Evolutionary conservation across 768 basidiomycete genomes (phyloP), one percentile per base, ranked within the genome.

Genomic region (Coprinellus micaceus): DNA sequence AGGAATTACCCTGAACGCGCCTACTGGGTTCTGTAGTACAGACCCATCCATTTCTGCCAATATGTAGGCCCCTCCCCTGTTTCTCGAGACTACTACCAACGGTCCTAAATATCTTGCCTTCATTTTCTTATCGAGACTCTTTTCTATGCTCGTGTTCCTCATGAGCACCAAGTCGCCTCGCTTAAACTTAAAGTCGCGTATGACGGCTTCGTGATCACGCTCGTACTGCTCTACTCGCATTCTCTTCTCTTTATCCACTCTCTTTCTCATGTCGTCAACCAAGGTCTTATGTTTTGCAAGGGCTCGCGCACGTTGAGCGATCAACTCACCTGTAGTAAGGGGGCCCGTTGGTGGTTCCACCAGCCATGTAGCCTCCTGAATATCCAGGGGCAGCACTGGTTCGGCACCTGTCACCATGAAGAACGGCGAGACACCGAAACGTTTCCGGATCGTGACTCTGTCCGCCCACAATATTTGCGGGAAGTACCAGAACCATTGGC

Each of bases 101-200:
- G 75, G 76, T 17, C 76, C 77, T 12, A 73, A 41, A 54, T 76
- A 79, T 3, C 70, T 47, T 0, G 67, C 64, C n/a, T 66, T 66
- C 4, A 67, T 68, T 50, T 76, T 77, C 1, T 61, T 49, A 28
- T 64, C 63, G 0, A 72, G 54, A 0, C 67, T 61, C 22, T 62
- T 69, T 25, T 74, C 70, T 1, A 73, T 56, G 0, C 53, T 25
- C 0, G 69, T 68, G 48, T 80, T 77, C 5, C 67, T 46, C 0
- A 77, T 62, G 0, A 80, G 60, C 0, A 76, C 72, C 0, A 78
- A 56, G 1, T 64, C 62, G 21, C 74, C 74, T 7, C 58, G 60
- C 28, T 64, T 12, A 41, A 70, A 74, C 21, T 63, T 41, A 11
- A 49, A 66, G 17, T 63, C 54, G 0, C 43, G 50, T n/a, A 56